These are phyloP conservation scores for Ilex paraguariensis DNA, from an alignment of 305 asterid species.

Conservation along the genomic window DNA sequence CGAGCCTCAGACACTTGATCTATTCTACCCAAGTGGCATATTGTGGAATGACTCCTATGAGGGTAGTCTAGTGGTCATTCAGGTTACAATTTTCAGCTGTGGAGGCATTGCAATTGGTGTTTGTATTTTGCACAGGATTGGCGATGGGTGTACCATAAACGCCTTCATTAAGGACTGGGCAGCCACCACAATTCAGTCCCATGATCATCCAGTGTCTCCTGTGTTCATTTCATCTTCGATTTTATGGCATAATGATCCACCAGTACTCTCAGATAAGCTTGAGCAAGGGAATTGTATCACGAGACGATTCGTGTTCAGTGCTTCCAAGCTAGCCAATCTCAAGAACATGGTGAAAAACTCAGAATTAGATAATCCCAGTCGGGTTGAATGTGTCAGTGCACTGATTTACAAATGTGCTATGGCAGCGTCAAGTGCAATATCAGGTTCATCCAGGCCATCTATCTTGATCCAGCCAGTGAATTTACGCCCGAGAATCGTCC, in stretches of 20 bases:
- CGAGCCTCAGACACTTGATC: slow-evolving; percentile 8
- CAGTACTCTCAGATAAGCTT: no score
- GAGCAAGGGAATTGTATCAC: background rate
- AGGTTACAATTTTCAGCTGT: slow-evolving; percentile 32
- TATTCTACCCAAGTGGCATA: slow-evolving; percentile 11
- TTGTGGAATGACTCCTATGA: background rate
- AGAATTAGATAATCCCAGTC: slow-evolving; percentile 5
- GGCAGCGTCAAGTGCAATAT: background rate
- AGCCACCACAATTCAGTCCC: background rate
- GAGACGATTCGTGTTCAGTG: background rate
- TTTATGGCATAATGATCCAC: no score
- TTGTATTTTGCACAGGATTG: slow-evolving; percentile 28
- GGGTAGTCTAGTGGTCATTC: slow-evolving; percentile 9
- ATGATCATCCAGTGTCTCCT: no score
- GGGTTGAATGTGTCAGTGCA: slow-evolving; percentile 7
- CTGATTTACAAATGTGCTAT: slow-evolving; percentile 2
- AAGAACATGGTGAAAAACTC: background rate
- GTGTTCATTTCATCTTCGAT: no score
- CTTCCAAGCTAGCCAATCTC: background rate
- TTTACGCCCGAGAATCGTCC: background rate
- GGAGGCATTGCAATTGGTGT: slow-evolving; percentile 41
- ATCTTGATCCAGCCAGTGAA: background rate
- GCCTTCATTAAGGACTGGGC: slow-evolving; percentile 33
- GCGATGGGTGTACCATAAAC: slow-evolving; percentile 17
- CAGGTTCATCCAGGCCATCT: slow-evolving; percentile 1